phyloP scores from a whole-genome alignment of 768 basidiomycete species.

The Russula emetica region DNA sequence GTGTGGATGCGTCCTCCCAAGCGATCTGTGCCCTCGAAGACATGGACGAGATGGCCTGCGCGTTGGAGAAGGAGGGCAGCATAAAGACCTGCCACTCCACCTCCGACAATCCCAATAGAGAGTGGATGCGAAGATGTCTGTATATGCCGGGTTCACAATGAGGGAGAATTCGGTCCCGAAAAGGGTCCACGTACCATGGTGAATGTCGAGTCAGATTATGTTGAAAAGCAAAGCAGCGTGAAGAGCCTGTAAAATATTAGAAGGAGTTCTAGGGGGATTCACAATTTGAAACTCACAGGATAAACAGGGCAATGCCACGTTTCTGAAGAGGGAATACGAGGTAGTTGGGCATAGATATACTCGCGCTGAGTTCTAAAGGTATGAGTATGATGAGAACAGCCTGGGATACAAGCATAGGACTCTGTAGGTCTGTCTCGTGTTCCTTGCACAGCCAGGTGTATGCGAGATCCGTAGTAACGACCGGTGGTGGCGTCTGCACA shows the following conservation, averaged over 20 bases:
- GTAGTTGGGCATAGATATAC: conserved; percentile 2
- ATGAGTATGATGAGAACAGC: neutral
- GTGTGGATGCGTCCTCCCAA: conserved; percentile 26
- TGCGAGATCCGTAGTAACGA: conserved; percentile 2
- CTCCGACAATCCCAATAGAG: conserved; percentile 24
- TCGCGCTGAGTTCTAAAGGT: neutral
- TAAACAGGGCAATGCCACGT: neutral
- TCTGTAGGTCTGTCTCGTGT: neutral
- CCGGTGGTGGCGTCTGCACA: neutral
- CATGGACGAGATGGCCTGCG: conserved; percentile 21
- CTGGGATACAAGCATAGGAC: neutral
- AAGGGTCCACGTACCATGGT: neutral
- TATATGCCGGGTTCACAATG: neutral
- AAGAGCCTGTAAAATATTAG: neutral
- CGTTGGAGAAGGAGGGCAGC: conserved; percentile 22
- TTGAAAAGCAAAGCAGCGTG: neutral
- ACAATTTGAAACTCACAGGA: neutral
- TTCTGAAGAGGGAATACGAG: neutral
- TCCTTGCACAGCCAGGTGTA: conserved; percentile 6
- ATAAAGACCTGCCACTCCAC: conserved; percentile 26
- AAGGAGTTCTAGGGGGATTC: neutral
- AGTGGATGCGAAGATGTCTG: conserved; percentile 1
- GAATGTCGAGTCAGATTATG: neutral
- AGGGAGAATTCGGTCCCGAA: neutral
- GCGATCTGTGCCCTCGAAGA: conserved; percentile 25